Percentiles rank a stretch among this genome's conserved stretches.
phyloP scores from a whole-genome alignment of 192 early-diverging fungal species.

The Coemansia sp. region DNA sequence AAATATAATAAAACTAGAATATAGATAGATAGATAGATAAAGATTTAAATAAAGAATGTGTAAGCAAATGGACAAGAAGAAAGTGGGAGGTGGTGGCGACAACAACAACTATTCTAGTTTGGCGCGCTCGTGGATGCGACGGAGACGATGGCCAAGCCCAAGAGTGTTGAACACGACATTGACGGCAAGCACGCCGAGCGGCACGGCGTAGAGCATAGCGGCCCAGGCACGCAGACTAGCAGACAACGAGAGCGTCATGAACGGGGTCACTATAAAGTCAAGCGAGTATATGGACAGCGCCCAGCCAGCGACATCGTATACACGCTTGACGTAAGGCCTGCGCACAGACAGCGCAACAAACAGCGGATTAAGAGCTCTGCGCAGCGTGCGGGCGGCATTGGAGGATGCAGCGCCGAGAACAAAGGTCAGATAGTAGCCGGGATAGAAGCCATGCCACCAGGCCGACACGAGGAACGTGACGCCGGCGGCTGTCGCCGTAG shows the following conservation, averaged over 20 bases:
- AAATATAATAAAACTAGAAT: background rate
- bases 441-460: slow-evolving; percentile 96
- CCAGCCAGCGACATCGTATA: slow-evolving; percentile 79
- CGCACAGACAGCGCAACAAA: slow-evolving; percentile 9
- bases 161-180: slow-evolving; percentile 34
- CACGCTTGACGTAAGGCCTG: slow-evolving; percentile 26
- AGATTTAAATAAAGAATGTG: background rate
- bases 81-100: background rate
- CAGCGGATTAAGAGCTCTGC: slow-evolving; percentile 56
- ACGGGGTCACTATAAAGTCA: slow-evolving; percentile 71
- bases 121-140: slow-evolving; percentile 5
- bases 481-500: slow-evolving; percentile 60
- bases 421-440: slow-evolving; percentile 82
- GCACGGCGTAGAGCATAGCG: slow-evolving; percentile 61
- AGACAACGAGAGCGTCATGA: slow-evolving; percentile 63
- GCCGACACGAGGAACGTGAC: slow-evolving; percentile 82
- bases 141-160: slow-evolving; percentile 20
- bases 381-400: slow-evolving; percentile 59
- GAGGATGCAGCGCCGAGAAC: slow-evolving; percentile 60
- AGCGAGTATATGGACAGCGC: slow-evolving; percentile 63
- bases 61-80: background rate
- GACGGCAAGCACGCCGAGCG: slow-evolving; percentile 58
- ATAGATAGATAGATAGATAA: background rate
- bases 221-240: slow-evolving; percentile 64
- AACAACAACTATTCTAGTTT: background rate